Evolutionary conservation across 75 land plant genomes (phyloP).

Genomic region (Sequoiadendron giganteum): DNA sequence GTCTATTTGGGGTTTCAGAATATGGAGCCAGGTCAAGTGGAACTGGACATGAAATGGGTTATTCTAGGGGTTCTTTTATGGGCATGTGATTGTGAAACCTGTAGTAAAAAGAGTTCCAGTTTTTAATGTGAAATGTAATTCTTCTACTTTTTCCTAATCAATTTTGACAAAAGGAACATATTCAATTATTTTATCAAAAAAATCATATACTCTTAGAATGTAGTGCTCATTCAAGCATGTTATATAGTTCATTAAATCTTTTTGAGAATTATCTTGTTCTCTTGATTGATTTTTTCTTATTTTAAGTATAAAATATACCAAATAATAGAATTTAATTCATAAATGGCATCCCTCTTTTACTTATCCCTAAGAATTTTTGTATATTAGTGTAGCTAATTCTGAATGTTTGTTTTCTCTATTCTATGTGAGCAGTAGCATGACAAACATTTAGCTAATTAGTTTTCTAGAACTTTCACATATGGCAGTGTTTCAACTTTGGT

Average conservation of each 20-base stretch:
- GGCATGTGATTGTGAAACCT: background rate
- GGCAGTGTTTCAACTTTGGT: background rate
- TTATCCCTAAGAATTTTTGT: background rate
- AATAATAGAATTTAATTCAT: background rate
- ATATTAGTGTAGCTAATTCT: background rate
- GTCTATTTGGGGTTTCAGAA: too few species aligned
- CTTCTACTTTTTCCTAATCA: background rate
- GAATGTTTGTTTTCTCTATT: background rate
- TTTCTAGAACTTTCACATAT: background rate
- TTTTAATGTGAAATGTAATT: background rate
- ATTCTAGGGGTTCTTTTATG: background rate
- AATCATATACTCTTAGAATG: background rate
- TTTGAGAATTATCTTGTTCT: background rate
- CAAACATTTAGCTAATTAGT: background rate
- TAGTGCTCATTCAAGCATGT: background rate
- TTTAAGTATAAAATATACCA: background rate
- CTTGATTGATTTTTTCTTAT: background rate
- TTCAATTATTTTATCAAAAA: background rate
- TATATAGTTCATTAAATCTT: background rate
- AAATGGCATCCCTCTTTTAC: background rate
- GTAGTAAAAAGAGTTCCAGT: background rate
- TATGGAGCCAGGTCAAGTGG: too few species aligned
- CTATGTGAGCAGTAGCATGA: background rate
- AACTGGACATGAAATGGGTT: too few species aligned
- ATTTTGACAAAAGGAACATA: background rate